Percentiles rank a stretch among this genome's conserved stretches.
Conservation (phyloP, 768 basidiomycete species). For the Leucocoprinus sp. region DNA sequence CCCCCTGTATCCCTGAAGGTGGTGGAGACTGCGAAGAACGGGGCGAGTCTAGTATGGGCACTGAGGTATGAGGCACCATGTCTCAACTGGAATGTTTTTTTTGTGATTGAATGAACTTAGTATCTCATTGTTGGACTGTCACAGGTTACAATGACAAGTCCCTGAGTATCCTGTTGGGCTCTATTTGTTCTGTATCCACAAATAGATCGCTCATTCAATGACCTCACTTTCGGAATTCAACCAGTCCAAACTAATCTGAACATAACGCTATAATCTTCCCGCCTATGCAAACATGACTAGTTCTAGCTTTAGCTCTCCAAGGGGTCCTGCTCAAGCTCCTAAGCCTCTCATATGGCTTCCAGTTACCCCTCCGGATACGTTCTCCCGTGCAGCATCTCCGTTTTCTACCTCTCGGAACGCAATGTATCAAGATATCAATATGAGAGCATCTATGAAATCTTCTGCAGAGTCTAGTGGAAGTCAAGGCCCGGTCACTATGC, state of each 20-base stretch:
- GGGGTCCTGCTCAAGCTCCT: background rate
- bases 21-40: slow-evolving; percentile 68
- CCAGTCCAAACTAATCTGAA: background rate
- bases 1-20: slow-evolving; percentile 61
- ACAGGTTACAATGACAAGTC: no score
- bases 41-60: slow-evolving; percentile 53
- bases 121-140: no score
- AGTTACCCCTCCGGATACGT: background rate
- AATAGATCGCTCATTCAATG: slow-evolving; percentile 8
- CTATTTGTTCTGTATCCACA: slow-evolving; percentile 6
- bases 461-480: slow-evolving; percentile 15
- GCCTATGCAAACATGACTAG: background rate
- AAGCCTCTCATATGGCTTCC: background rate
- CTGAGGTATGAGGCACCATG: slow-evolving; percentile 10
- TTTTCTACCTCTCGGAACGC: background rate
- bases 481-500: slow-evolving; percentile 29
- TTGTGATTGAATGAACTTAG: background rate
- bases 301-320: background rate
- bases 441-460: background rate
- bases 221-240: background rate
- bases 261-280: background rate
- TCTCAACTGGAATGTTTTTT: background rate
- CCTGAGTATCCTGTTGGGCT: no score
- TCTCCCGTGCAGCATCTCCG: background rate
- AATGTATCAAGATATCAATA: background rate